phyloP scores from a whole-genome alignment of 225 moss, liverwort and hornwort species.

The Bryoerythrophyllum caledonicum region DNA sequence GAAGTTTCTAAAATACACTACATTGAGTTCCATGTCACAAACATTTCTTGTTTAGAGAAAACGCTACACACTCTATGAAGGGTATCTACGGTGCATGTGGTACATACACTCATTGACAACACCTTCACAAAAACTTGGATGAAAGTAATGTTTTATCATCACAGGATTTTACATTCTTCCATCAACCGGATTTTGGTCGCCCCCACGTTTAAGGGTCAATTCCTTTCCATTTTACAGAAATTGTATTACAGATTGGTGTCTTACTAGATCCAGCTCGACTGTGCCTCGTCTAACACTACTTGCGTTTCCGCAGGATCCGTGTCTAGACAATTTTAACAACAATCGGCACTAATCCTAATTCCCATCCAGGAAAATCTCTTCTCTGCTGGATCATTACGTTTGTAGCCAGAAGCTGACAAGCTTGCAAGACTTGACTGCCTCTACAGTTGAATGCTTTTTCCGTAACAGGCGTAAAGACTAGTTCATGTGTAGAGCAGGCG shows the following conservation, averaged over 20 bases:
- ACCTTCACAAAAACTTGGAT: no score
- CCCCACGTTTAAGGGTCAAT: no score
- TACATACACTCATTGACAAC: no score
- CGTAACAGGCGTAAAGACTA: background rate
- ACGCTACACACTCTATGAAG: no score
- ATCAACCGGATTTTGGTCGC: no score
- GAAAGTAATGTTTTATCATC: no score
- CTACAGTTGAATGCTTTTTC: background rate
- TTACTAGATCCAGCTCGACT: constrained; percentile 11
- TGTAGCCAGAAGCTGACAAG: background rate
- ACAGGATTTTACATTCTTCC: no score
- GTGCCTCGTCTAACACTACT: constrained; percentile 12
- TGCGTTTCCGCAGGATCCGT: background rate
- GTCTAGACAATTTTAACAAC: constrained; percentile 6
- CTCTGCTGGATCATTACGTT: constrained; percentile 1
- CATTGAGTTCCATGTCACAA: no score
- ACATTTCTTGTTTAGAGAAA: no score
- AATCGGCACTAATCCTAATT: constrained; percentile 5
- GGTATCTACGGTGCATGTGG: no score
- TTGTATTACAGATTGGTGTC: constrained; percentile 7
- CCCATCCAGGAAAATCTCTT: constrained; percentile 5
- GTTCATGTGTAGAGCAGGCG: constrained; percentile 1
- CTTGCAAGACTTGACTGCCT: constrained; percentile 14
- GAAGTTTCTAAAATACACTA: no score
- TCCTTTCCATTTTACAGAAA: no score